A percentile compares a stretch with the other conserved stretches of the same genome.
These are phyloP conservation scores for Sanghuangporus sanghuang DNA, from an alignment of 1,284 basidiomycete species.

Conservation along the genomic window DNA sequence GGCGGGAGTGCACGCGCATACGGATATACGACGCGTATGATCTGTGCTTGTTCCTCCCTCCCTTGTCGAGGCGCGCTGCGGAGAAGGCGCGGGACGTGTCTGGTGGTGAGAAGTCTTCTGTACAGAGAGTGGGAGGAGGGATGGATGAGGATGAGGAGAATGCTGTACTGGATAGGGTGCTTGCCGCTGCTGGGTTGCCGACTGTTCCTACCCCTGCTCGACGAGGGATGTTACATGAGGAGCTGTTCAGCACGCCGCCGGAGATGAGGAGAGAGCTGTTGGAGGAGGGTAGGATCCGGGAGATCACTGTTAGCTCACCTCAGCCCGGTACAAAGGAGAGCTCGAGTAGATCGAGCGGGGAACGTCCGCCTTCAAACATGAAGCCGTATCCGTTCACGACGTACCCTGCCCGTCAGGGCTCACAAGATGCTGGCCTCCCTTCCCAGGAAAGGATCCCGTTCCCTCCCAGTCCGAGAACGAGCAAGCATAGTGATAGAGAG, in stretches of 20 bases:
- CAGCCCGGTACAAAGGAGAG: slow-evolving; percentile 31
- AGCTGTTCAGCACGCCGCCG: slow-evolving; percentile 54
- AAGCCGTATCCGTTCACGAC: slow-evolving; percentile 62
- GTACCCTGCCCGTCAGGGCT: slow-evolving; percentile 50
- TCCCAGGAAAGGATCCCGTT: slow-evolving; percentile 50
- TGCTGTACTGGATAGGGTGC: slow-evolving; percentile 58
- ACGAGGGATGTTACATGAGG: slow-evolving; percentile 50
- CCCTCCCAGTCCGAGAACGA: slow-evolving; percentile 46
- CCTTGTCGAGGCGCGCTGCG: slow-evolving; percentile 25
- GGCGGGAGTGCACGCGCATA: slow-evolving; percentile 65
- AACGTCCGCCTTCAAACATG: slow-evolving; percentile 26
- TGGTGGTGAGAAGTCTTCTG: background rate
- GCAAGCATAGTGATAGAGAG: slow-evolving; percentile 30
- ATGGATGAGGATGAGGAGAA: slow-evolving; percentile 22
- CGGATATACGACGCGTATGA: slow-evolving; percentile 76
- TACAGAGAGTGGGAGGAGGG: background rate
- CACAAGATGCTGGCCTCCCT: slow-evolving; percentile 30
- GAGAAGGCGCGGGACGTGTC: slow-evolving; percentile 4
- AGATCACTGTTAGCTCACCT: slow-evolving; percentile 23
- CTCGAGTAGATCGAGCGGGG: slow-evolving; percentile 22
- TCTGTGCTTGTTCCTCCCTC: slow-evolving; percentile 56
- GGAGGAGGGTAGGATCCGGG: slow-evolving; percentile 33
- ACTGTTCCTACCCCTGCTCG: slow-evolving; percentile 44
- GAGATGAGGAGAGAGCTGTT: slow-evolving; percentile 33
- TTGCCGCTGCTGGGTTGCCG: slow-evolving; percentile 64